phyloP scores from a whole-genome alignment of 2,329 filamentous ascomycete genomes.

The Aspergillus sp. region DNA sequence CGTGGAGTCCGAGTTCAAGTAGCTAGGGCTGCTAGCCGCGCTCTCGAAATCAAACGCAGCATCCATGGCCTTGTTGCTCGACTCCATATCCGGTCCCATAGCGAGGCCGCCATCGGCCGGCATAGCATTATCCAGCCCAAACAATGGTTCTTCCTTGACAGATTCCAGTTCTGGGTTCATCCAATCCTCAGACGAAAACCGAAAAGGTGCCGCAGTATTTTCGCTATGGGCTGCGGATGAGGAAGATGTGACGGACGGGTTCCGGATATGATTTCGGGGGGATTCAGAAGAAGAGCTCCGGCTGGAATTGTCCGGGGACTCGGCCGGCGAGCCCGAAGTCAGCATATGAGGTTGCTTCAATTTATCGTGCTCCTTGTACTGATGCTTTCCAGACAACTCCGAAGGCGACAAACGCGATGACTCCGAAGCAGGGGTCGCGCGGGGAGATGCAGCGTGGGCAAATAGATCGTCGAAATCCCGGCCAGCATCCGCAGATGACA shows the following conservation, averaged over 20 bases:
- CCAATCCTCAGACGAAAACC: slow-evolving; percentile 29
- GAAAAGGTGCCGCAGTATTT: slow-evolving; percentile 23
- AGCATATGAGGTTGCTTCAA: slow-evolving; percentile 25
- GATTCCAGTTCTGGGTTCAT: slow-evolving; percentile 26
- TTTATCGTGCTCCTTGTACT: slow-evolving; percentile 23
- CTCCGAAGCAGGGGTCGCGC: slow-evolving; percentile 18
- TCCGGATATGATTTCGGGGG: slow-evolving; percentile 30
- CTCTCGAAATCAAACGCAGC: slow-evolving; percentile 42
- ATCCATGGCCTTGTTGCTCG: slow-evolving; percentile 40
- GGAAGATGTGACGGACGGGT: slow-evolving; percentile 32
- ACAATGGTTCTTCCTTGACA: slow-evolving; percentile 31
- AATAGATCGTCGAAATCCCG: slow-evolving; percentile 37
- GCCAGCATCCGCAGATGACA: slow-evolving; percentile 26
- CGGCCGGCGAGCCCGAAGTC: slow-evolving; percentile 33
- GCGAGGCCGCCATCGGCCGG: slow-evolving; percentile 21
- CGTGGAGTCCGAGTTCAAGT: slow-evolving; percentile 22
- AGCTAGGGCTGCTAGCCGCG: slow-evolving; percentile 39
- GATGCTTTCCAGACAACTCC: slow-evolving; percentile 18
- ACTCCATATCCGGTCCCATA: slow-evolving; percentile 32
- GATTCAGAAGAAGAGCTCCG: slow-evolving; percentile 36
- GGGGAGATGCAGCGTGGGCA: slow-evolving; percentile 22
- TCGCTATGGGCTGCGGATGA: slow-evolving; percentile 32
- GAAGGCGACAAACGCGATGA: slow-evolving; percentile 22
- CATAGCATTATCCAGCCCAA: slow-evolving; percentile 29
- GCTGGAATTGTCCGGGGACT: slow-evolving; percentile 36